Percentiles rank a stretch among this genome's conserved stretches.
phyloP scores from a whole-genome alignment of 139 green algal species.

The Microglena sp. region DNA sequence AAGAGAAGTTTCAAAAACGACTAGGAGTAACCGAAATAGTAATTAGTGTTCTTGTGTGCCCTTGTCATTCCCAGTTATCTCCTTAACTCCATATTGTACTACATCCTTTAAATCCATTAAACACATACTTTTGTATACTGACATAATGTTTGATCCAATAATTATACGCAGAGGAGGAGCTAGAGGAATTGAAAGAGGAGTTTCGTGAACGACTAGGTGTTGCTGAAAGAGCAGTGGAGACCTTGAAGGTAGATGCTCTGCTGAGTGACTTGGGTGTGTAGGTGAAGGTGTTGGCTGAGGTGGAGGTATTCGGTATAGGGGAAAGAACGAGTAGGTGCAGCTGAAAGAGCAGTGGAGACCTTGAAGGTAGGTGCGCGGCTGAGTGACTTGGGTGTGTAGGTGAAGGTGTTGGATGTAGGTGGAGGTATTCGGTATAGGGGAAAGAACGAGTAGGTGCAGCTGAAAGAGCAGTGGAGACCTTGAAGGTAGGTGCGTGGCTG shows the following conservation, averaged over 20 bases:
- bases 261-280: not conserved
- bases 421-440: no score
- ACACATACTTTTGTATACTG: not conserved
- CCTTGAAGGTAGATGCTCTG: slow-evolving; percentile 27
- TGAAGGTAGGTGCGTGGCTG: slow-evolving; percentile 25
- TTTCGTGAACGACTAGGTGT: slow-evolving; percentile 59
- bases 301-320: no score
- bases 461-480: slow-evolving; percentile 31
- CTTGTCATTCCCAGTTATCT: no score
- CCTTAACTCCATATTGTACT: no score
- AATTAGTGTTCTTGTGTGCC: no score
- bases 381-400: not conserved
- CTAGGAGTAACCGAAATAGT: slow-evolving; percentile 43
- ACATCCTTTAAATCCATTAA: no score
- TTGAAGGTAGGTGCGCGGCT: slow-evolving; percentile 26
- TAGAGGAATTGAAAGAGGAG: slow-evolving; percentile 75
- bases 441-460: slow-evolving; percentile 42
- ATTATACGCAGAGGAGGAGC: slow-evolving; percentile 55
- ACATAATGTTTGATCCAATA: not conserved
- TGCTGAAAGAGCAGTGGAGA: slow-evolving; percentile 33
- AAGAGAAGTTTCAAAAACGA: slow-evolving; percentile 72
- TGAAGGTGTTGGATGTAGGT: no score
- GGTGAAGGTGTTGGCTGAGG: no score
- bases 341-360: slow-evolving; percentile 32
- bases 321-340: slow-evolving; percentile 42